Conservation (phyloP, 2,329 filamentous ascomycete species). For the Sporothrix schenckii region DNA sequence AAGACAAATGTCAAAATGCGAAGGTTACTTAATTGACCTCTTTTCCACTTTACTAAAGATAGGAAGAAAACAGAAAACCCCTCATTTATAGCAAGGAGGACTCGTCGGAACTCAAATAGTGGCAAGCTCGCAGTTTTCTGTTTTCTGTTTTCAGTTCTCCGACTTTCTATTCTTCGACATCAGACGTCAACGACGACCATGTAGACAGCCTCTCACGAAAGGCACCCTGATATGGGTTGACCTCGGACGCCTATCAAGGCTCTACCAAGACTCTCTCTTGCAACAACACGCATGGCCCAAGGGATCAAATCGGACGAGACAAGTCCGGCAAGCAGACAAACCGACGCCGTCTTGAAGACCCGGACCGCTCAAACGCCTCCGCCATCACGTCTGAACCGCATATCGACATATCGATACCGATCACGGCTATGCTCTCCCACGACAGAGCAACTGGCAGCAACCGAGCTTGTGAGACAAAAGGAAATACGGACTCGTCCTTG, state of each 20-base stretch:
- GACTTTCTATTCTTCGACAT: not conserved
- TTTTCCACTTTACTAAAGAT: too few species aligned
- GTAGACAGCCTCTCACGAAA: not conserved
- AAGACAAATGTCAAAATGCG: not conserved
- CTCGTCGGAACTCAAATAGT: not conserved
- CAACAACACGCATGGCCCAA: too few species aligned
- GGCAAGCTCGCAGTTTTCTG: not conserved
- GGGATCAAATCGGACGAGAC: too few species aligned
- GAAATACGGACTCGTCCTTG: not conserved
- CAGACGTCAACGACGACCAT: not conserved
- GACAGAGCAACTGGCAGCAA: not conserved
- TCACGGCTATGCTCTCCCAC: not conserved
- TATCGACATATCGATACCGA: constrained; percentile 12
- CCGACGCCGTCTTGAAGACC: not conserved
- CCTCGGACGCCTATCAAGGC: too few species aligned
- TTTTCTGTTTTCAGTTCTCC: not conserved
- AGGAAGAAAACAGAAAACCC: not conserved
- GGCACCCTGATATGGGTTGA: not conserved
- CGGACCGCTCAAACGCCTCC: not conserved
- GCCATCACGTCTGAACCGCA: not conserved
- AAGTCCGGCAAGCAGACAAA: too few species aligned
- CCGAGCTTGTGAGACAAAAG: too few species aligned
- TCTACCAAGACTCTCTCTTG: too few species aligned
- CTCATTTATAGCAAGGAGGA: not conserved
- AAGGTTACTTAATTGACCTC: not conserved